A percentile compares a stretch with the other conserved stretches of the same genome.
phyloP scores from a whole-genome alignment of 257 asterid species.

The Solanum sejunctum region DNA sequence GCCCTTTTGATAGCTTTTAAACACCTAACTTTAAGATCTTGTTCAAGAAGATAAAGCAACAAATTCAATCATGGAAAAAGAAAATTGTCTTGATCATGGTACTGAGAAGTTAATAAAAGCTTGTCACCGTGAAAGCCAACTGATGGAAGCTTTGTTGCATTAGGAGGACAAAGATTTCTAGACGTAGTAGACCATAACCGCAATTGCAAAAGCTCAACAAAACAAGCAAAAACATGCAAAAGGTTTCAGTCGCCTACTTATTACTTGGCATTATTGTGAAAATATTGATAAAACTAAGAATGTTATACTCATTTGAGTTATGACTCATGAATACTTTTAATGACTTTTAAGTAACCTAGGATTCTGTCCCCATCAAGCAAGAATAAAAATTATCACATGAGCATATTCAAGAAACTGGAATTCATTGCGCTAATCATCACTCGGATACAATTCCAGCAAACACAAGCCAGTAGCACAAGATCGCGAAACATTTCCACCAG shows the following conservation, averaged over 20 bases:
- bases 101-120: background rate
- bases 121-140: background rate
- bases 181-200: background rate
- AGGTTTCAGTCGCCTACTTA: background rate
- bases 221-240: background rate
- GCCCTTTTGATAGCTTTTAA: background rate
- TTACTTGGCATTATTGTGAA: background rate
- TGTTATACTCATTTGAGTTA: no score
- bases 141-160: background rate
- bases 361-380: background rate
- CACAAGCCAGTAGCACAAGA: background rate
- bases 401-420: background rate
- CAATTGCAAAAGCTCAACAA: background rate
- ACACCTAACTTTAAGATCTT: background rate
- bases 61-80: background rate
- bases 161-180: background rate
- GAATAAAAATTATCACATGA: background rate
- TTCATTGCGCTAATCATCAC: background rate
- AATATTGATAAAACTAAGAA: background rate
- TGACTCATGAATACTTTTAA: background rate
- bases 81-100: background rate
- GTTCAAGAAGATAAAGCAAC: background rate
- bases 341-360: background rate
- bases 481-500: background rate
- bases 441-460: background rate